Conservation (phyloP, 306 rosid genomes). For the Echinosophora koreensis region DNA sequence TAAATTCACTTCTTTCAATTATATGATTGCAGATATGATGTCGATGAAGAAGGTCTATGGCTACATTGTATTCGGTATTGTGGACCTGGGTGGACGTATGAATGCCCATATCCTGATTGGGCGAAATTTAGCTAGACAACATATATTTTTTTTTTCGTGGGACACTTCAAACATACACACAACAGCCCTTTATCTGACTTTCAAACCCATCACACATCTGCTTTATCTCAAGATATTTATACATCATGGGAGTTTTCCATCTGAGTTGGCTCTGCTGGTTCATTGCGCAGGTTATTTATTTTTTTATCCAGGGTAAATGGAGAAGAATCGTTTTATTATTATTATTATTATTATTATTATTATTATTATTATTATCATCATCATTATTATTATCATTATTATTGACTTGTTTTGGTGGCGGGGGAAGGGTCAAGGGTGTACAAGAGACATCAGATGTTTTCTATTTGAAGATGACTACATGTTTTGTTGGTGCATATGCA, state of each 20-base stretch:
- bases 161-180: conserved; percentile 1
- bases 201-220: neutral
- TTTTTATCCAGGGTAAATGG: neutral
- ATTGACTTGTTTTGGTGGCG: neutral
- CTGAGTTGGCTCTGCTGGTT: conserved; percentile 5
- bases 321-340: neutral
- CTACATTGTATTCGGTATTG: conserved; percentile 76
- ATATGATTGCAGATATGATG: conserved; percentile 65
- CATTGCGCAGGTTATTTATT: neutral
- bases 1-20: neutral
- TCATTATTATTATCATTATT: no score
- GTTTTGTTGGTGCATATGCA: conserved; percentile 18
- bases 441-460: neutral
- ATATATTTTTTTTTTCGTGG: conserved; percentile 21
- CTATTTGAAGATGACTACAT: conserved; percentile 35
- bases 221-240: conserved; percentile 6
- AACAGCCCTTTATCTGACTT: neutral
- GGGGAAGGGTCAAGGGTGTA: neutral
- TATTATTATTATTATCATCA: no score
- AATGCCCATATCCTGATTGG: conserved; percentile 89
- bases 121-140: conserved; percentile 56
- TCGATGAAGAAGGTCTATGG: conserved; percentile 80
- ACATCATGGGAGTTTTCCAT: neutral
- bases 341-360: no score
- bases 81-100: conserved; percentile 88